phyloP scores from a whole-genome alignment of 331 rosid species.

The Stylosanthes scabra region DNA sequence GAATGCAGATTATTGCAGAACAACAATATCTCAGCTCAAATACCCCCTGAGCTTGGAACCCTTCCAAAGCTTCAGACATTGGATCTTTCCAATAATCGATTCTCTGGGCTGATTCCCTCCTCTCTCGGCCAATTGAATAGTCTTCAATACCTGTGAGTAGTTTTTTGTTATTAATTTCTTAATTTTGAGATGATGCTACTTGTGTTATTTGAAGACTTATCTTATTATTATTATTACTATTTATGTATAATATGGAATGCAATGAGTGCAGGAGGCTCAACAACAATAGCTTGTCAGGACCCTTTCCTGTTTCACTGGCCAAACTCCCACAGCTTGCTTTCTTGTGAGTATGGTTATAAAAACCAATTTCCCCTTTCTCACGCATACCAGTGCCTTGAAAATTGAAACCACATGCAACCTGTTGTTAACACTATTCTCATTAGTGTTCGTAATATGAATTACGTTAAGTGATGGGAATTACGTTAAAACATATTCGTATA shows the following conservation, averaged over 20 bases:
- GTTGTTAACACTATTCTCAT: slow-evolving; percentile 23
- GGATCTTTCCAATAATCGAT: slow-evolving; percentile 85
- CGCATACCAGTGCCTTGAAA: slow-evolving; percentile 42
- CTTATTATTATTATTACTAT: too few species aligned
- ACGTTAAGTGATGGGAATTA: too few species aligned
- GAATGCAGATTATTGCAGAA: slow-evolving; percentile 86
- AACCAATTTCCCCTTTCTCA: slow-evolving; percentile 21
- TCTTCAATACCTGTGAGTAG: slow-evolving; percentile 44
- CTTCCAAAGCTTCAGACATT: slow-evolving; percentile 82
- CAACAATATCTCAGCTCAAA: slow-evolving; percentile 82
- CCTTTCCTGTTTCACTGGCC: slow-evolving; percentile 77
- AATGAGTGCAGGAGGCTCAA: slow-evolving; percentile 84
- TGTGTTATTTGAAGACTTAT: slow-evolving; percentile 2
- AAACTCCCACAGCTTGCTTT: slow-evolving; percentile 89
- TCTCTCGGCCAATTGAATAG: slow-evolving; percentile 66
- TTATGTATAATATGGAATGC: background rate
- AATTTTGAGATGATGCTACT: slow-evolving; percentile 17
- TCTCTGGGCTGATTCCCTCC: slow-evolving; percentile 70
- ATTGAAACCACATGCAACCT: slow-evolving; percentile 36
- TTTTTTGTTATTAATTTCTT: background rate
- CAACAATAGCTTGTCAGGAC: slow-evolving; percentile 92
- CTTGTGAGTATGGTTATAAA: slow-evolving; percentile 80
- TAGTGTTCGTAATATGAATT: too few species aligned
- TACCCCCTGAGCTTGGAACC: slow-evolving; percentile 75
- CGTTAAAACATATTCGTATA: too few species aligned